Conservation (phyloP, 2,329 filamentous ascomycete species). For the Penicillium corylophilum region DNA sequence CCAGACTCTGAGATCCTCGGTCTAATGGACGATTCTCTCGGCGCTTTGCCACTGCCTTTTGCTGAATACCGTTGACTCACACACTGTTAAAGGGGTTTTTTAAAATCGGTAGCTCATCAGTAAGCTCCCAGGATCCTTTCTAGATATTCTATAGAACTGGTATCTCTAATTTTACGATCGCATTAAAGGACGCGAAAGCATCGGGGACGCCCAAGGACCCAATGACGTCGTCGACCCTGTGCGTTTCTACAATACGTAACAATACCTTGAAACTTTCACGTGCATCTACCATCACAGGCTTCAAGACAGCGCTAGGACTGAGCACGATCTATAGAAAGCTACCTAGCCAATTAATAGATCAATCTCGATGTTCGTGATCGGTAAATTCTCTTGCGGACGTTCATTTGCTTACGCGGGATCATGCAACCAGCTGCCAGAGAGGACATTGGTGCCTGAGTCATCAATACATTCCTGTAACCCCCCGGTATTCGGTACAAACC, state of each 20-base stretch:
- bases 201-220: constrained; percentile 6
- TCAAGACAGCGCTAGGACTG: background rate
- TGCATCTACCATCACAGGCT: constrained; percentile 11
- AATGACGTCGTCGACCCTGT: constrained; percentile 25
- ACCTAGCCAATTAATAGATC: background rate
- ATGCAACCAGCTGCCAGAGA: background rate
- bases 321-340: background rate
- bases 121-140: background rate
- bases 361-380: background rate
- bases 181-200: background rate
- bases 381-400: background rate
- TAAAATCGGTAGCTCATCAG: constrained; percentile 13
- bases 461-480: constrained; percentile 21
- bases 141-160: background rate
- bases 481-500: constrained; percentile 26
- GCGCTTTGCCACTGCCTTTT: constrained; percentile 1
- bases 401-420: background rate
- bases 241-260: constrained; percentile 14
- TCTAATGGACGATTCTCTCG: constrained; percentile 33
- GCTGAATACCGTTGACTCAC: background rate
- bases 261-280: constrained; percentile 24
- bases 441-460: constrained; percentile 16
- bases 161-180: background rate
- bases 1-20: constrained; percentile 38
- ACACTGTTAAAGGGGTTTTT: no score